phyloP scores from a whole-genome alignment of 169 alveolate species.

The Plasmodium vivax region DNA sequence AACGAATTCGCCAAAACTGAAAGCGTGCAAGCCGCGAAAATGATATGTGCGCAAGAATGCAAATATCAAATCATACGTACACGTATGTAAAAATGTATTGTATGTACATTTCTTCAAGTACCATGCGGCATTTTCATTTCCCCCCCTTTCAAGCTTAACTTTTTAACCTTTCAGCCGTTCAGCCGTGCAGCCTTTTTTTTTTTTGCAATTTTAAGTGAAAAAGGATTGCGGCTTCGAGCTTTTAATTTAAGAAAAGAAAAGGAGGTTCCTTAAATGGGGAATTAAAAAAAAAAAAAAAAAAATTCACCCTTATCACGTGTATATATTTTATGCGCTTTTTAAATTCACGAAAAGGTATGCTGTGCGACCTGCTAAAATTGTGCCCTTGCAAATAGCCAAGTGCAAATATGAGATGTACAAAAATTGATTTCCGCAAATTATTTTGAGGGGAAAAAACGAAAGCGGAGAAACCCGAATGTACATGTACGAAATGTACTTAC shows the following conservation, averaged over 20 bases:
- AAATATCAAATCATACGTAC: neutral
- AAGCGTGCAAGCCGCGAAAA: neutral
- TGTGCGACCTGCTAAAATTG: neutral
- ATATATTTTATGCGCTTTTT: too few relatives aligned
- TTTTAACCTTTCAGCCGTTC: neutral
- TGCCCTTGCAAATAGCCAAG: neutral
- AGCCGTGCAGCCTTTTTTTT: neutral
- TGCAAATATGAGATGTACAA: neutral
- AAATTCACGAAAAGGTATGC: neutral
- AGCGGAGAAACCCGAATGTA: neutral
- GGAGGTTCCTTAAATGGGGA: constrained; percentile 4
- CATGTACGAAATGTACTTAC: neutral
- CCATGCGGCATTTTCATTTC: neutral
- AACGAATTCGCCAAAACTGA: neutral
- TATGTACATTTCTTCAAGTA: neutral
- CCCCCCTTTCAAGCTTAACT: neutral
- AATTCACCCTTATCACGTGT: neutral
- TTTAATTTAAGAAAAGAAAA: neutral
- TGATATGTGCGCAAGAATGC: neutral
- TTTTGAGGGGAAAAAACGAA: neutral
- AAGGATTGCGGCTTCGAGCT: neutral
- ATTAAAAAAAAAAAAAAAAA: neutral
- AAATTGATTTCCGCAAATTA: neutral
- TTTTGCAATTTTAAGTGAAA: neutral
- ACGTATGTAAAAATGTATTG: neutral